Evolutionary conservation across 371 early-diverging fungal species (phyloP).

Genomic region (Actinomortierella ambigua): DNA sequence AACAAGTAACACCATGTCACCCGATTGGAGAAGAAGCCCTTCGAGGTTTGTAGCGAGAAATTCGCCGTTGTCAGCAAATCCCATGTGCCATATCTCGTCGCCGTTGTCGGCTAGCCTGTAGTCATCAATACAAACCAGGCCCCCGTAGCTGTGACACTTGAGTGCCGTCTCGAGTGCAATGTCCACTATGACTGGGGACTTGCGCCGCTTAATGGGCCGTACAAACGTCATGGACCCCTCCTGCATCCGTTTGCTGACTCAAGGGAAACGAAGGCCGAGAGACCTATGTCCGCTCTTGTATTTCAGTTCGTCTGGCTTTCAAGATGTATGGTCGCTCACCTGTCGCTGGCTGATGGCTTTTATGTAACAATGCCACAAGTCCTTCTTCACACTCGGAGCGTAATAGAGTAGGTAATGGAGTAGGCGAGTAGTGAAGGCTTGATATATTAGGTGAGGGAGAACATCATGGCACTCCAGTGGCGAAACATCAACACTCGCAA

Average conservation of each 20-base stretch:
- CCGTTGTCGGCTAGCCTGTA: slow-evolving; percentile 4
- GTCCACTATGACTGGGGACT: slow-evolving; percentile 5
- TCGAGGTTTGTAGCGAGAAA: slow-evolving; percentile 9
- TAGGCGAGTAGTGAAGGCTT: no score
- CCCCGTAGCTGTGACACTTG: slow-evolving; percentile 6
- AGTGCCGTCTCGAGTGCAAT: slow-evolving; percentile 6
- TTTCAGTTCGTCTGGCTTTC: slow-evolving; percentile 7
- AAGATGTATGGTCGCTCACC: no score
- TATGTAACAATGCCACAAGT: no score
- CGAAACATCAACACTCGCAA: no score
- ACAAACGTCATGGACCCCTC: slow-evolving; percentile 6
- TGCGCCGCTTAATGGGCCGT: slow-evolving; percentile 3
- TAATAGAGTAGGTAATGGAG: no score
- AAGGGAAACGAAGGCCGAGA: slow-evolving; percentile 8
- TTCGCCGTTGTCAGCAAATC: slow-evolving; percentile 8
- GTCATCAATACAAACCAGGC: slow-evolving; percentile 1
- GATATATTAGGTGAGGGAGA: no score
- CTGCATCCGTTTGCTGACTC: slow-evolving; percentile 6
- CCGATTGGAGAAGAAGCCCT: slow-evolving; percentile 7
- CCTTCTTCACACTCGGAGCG: no score
- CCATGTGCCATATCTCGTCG: slow-evolving; percentile 6
- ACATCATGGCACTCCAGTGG: no score
- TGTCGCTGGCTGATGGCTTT: no score
- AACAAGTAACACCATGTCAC: slow-evolving; percentile 4
- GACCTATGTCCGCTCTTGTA: slow-evolving; percentile 5